Evolutionary conservation across 306 rosid genomes (phyloP), one percentile per base, ranked within the genome.

Genomic region (Canavalia gladiata): DNA sequence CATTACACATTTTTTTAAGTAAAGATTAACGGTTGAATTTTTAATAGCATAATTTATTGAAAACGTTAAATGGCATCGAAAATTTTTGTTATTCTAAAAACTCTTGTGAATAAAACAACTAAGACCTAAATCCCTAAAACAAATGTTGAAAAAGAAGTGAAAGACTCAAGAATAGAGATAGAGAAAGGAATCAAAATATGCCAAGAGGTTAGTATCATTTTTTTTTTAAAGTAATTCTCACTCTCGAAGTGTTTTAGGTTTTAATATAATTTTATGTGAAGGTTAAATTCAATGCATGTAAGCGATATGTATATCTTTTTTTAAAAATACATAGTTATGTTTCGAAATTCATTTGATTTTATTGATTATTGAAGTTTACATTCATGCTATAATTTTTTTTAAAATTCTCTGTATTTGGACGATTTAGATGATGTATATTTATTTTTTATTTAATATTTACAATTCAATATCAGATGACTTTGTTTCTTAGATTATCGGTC

Each of bases 191-290:
- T 55, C 0, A 43, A 76, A 74, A 72, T 0, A 67, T 83, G 86
- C 47, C 34, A 4, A 47, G n/a, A 80, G 80, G 89, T 83, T 13
- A 80, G 64, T 80, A 12, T 5, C 30, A 33, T 45, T 57, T 10
- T 7, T 1, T 18, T 74, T 52, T 25, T 0, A 18, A n/a, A 58
- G 7, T 7, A 2, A 50, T 1, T 52, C 0, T 0, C 2, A 2
- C 10, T 31, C 74, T 9, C 11, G 4, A 30, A 28, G 6, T n/a
- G n/a, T 66, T 43, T 30, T 9, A 28, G 1, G 1, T 37, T 25
- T 47, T 4, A 29, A 47, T 11, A 46, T 8, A 37, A 2, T 57
- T 28, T 74, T 8, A 47, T 33, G 3, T 31, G 25, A 33, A 51
- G 9, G 34, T 75, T 25, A 3, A 7, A 62, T 45, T 10, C 1